Evolutionary conservation across 2,329 filamentous ascomycete species (phyloP), one percentile per base, ranked within the genome.

Genomic region (Aspergillus pseudotamarii): DNA sequence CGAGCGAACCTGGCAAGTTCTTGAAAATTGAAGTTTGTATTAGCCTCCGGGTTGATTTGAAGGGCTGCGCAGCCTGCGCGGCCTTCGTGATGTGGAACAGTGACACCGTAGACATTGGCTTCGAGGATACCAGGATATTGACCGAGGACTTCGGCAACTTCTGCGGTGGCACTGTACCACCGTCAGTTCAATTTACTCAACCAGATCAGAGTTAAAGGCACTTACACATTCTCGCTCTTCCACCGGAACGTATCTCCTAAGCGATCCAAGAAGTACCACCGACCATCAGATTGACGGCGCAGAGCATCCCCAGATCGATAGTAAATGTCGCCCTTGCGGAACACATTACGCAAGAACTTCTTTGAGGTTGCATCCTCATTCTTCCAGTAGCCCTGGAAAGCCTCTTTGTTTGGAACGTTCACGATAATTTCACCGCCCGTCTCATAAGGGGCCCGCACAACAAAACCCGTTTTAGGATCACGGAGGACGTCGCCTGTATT

Each of bases 351-450:
- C 11, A 89, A 79, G 64, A 89, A 87, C 69, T 91, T 92, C 76
- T 88, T 88, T 14, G 81, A 74, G 0, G 90, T 92, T 0, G 90
- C 91, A 43, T 86, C 84, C 0, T 84, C 81, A 72, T 92, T 89
- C 63, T 86, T 85, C 77, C 86, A 89, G 75, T 94, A 94, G 1
- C 91, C 91, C 14, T 85, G 83, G 73, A 91, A 94, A 9, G 80
- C 80, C 12, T 84, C 78, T 51, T 86, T 83, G 56, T 82, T 79
- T 0, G 87, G 83, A 19, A 90, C 81, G 0, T 82, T 78, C n/a
- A 92, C 86, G 32, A 94, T 78, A 16, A 94, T 90, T 77, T 94
- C 91, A n/a, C 91, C 91, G 4, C 91, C 91, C 48, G 87, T 82
- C 16, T 88, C 86, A 71, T 91, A 91, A 0, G 87, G 76, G 57